phyloP scores from a whole-genome alignment of 75 land plant genomes.

The Cupressus sempervirens region DNA sequence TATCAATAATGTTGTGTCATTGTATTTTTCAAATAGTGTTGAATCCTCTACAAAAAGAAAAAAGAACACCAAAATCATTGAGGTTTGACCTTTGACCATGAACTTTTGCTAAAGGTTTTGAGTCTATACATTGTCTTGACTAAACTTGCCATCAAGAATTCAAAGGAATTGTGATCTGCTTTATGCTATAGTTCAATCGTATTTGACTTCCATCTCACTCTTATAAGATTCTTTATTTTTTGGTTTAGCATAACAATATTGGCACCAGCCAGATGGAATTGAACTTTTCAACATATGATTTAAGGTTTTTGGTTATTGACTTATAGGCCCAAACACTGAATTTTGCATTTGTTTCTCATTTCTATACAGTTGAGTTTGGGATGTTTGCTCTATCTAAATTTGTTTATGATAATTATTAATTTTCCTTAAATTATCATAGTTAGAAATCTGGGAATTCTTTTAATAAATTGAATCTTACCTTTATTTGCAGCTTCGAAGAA shows the following conservation, averaged over 20 bases:
- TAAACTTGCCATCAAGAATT: neutral
- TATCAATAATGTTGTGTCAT: neutral
- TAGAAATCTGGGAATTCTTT: neutral
- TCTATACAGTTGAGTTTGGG: neutral
- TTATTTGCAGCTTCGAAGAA: constrained; percentile 33
- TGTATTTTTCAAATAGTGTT: neutral
- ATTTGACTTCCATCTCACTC: neutral
- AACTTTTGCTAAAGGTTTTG: neutral
- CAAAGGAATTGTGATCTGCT: neutral
- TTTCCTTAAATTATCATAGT: neutral
- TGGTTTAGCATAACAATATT: neutral
- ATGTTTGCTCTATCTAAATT: neutral
- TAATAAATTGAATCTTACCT: neutral
- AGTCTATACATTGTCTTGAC: neutral
- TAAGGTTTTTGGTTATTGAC: neutral
- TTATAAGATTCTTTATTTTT: neutral
- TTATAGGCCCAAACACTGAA: neutral
- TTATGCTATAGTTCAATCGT: neutral
- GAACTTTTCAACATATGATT: neutral
- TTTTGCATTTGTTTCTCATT: neutral
- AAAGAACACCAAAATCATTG: neutral
- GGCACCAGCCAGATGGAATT: neutral
- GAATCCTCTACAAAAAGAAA: neutral
- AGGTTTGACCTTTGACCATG: neutral
- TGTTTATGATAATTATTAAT: neutral